phyloP scores from a whole-genome alignment of 345 rosid species.

The Eucalyptus polyanthemos region DNA sequence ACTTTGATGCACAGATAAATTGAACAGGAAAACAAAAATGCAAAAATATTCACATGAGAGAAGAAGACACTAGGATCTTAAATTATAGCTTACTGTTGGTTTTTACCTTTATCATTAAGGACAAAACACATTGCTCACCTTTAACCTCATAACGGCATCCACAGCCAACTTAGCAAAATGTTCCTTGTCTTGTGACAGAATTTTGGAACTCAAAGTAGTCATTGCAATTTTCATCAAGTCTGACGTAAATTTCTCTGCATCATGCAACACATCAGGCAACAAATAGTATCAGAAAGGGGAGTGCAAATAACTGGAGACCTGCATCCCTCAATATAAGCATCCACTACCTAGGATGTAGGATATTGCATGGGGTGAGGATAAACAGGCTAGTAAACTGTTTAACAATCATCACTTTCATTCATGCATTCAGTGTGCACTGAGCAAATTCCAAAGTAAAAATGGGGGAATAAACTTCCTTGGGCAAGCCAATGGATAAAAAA shows the following conservation, averaged over 20 bases:
- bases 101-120: not conserved
- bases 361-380: not conserved
- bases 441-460: not conserved
- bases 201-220: constrained; percentile 93
- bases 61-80: not conserved
- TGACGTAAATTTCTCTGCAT: constrained; percentile 71
- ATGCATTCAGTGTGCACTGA: not conserved
- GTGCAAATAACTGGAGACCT: not conserved
- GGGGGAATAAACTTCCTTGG: not conserved
- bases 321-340: not conserved
- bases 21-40: not conserved
- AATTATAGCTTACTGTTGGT: not conserved
- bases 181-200: constrained; percentile 87
- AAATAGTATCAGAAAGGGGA: not conserved
- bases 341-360: not conserved
- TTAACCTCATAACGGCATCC: constrained; percentile 86
- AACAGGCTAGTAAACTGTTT: not conserved
- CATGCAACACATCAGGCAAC: constrained; percentile 10
- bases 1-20: not conserved
- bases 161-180: constrained; percentile 86
- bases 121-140: constrained; percentile 21
- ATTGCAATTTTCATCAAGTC: constrained; percentile 87
- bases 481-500: not conserved
- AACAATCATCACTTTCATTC: not conserved
- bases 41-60: not conserved